phyloP scores from a whole-genome alignment of 441 rosid species.

The Adansonia gregorii region DNA sequence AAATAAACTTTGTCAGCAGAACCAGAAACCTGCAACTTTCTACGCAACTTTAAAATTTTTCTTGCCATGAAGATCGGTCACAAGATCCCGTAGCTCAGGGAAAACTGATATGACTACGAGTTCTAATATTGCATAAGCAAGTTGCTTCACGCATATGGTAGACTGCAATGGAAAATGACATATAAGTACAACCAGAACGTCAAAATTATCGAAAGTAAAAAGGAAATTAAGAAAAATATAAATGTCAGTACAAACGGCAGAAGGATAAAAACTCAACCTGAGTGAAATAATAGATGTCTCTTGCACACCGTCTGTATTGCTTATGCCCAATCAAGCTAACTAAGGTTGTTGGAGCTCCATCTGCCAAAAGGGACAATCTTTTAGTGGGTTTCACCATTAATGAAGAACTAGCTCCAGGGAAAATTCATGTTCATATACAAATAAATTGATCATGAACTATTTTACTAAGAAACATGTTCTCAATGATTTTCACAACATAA shows the following conservation, averaged over 20 bases:
- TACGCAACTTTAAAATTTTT: slow-evolving; percentile 34
- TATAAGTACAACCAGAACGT: neutral
- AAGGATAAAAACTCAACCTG: slow-evolving; percentile 54
- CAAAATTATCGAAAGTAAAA: too few species aligned
- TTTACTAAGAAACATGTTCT: neutral
- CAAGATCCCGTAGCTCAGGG: slow-evolving; percentile 64
- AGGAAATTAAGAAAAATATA: neutral
- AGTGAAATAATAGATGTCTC: slow-evolving; percentile 90
- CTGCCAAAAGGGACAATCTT: slow-evolving; percentile 40
- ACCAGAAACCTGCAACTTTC: slow-evolving; percentile 6
- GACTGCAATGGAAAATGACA: slow-evolving; percentile 50
- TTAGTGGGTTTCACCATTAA: neutral
- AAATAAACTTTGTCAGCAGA: neutral
- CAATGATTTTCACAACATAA: neutral
- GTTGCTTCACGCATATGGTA: slow-evolving; percentile 67
- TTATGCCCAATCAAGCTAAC: slow-evolving; percentile 89
- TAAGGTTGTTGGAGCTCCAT: slow-evolving; percentile 86
- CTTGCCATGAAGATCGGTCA: slow-evolving; percentile 53
- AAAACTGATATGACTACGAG: slow-evolving; percentile 57
- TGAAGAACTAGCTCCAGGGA: neutral
- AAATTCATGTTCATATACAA: neutral
- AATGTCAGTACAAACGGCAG: neutral
- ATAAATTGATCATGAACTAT: neutral
- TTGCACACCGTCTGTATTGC: slow-evolving; percentile 91
- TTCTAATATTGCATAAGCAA: slow-evolving; percentile 58